Conservation (phyloP, 805 yeast genomes). For the Lachancea cidri region DNA sequence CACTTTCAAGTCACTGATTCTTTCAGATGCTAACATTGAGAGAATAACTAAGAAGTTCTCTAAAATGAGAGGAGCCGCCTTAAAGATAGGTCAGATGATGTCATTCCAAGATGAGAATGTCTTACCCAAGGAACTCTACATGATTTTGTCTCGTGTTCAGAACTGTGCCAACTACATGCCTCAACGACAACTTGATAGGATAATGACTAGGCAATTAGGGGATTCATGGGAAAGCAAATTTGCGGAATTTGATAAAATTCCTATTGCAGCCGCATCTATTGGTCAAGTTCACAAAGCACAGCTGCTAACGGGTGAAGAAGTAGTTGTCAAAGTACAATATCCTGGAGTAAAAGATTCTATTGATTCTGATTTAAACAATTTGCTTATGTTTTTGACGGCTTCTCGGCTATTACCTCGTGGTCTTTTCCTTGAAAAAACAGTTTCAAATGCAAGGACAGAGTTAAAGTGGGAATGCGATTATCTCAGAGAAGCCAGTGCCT, state of each 20-base stretch:
- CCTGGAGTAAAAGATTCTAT: conserved; percentile 95
- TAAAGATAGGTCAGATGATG: conserved; percentile 94
- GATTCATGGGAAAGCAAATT: conserved; percentile 68
- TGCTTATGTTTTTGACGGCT: conserved; percentile 77
- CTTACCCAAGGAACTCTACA: conserved; percentile 79
- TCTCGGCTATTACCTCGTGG: conserved; percentile 87
- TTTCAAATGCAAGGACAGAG: conserved; percentile 89
- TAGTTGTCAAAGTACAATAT: conserved; percentile 93
- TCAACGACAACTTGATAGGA: conserved; percentile 74
- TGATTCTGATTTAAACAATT: conserved; percentile 87
- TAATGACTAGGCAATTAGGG: conserved; percentile 71
- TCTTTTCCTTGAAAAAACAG: conserved; percentile 81
- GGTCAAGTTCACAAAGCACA: conserved; percentile 93
- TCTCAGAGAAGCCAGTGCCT: conserved; percentile 75
- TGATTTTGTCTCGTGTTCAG: conserved; percentile 77
- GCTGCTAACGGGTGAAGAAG: conserved; percentile 58
- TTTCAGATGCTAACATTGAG: conserved; percentile 81
- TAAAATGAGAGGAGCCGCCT: conserved; percentile 98
- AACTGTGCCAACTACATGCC: conserved; percentile 98
- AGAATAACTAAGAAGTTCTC: conserved; percentile 82
- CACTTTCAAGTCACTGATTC: conserved; percentile 51
- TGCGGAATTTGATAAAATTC: conserved; percentile 73
- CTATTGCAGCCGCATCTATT: conserved; percentile 95
- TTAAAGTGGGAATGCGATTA: conserved; percentile 98
- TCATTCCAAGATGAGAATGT: conserved; percentile 89